These are phyloP conservation scores for Leccinum arenicola DNA, from an alignment of 768 basidiomycete genomes.

Conservation along the genomic window DNA sequence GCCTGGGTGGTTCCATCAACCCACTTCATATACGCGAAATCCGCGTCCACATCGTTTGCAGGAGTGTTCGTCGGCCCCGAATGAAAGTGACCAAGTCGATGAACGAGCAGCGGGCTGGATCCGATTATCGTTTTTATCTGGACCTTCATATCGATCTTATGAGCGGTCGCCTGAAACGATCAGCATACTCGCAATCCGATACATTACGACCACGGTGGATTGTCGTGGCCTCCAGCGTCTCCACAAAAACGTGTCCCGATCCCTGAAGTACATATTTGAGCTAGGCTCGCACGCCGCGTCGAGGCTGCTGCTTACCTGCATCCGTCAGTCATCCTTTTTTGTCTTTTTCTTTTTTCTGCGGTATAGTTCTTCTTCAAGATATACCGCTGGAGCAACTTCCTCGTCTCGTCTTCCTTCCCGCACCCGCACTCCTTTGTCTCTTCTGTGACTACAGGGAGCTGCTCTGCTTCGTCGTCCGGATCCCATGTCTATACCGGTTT, in stretches of 20 bases:
- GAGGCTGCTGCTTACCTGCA: conserved; percentile 1
- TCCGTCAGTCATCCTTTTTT: background rate
- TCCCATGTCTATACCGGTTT: conserved; percentile 26
- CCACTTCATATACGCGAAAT: background rate
- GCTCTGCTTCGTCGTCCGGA: background rate
- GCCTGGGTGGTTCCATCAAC: background rate
- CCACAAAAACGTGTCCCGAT: conserved; percentile 23
- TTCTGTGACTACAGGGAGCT: background rate
- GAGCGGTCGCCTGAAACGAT: conserved; percentile 10
- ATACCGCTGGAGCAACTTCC: background rate
- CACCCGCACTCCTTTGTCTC: background rate
- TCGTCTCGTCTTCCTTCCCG: background rate
- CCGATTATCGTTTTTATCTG: conserved; percentile 4
- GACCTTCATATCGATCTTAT: conserved; percentile 8
- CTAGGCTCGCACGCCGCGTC: conserved; percentile 3
- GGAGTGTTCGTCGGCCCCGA: background rate
- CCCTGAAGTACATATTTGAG: conserved; percentile 26
- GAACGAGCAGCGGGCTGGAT: background rate
- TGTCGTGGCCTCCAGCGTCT: conserved; percentile 22
- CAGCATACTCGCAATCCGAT: conserved; percentile 2
- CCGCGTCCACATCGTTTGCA: background rate
- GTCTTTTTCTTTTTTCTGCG: background rate
- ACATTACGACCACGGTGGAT: conserved; percentile 20
- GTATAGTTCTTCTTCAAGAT: background rate
- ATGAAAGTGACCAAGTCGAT: background rate